Conservation (phyloP, 2,329 filamentous ascomycete species). For the Ophiosphaerella herpotricha region DNA sequence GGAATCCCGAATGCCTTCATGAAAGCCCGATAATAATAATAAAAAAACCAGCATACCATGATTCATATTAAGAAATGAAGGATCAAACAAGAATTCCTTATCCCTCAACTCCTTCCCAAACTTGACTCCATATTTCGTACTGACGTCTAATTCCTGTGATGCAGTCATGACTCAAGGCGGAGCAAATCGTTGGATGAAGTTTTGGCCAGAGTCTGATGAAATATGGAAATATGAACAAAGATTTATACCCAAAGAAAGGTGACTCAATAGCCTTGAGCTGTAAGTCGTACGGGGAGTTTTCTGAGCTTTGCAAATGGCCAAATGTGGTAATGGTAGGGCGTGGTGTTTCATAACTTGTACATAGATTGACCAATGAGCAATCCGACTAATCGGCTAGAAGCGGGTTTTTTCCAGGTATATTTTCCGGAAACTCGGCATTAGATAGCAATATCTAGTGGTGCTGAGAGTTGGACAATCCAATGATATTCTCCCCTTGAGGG, state of each 20-base stretch:
- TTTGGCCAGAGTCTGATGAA: not conserved
- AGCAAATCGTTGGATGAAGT: not conserved
- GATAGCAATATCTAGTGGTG: too few species aligned
- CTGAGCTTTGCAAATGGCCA: too few species aligned
- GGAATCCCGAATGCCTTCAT: not conserved
- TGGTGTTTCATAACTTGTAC: not conserved
- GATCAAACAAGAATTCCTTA: slow-evolving; percentile 71
- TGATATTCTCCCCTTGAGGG: too few species aligned
- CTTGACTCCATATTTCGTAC: slow-evolving; percentile 26
- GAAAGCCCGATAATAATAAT: not conserved
- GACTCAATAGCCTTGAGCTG: not conserved
- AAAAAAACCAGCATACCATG: slow-evolving; percentile 61
- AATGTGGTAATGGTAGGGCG: too few species aligned
- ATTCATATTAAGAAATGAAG: slow-evolving; percentile 74
- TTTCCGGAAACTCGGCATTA: not conserved
- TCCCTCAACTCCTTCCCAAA: slow-evolving; percentile 60
- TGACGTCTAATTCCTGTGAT: slow-evolving; percentile 12
- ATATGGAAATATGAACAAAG: too few species aligned
- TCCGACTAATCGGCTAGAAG: not conserved
- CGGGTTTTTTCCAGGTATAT: not conserved
- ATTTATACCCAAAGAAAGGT: not conserved
- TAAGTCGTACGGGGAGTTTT: too few species aligned
- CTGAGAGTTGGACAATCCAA: too few species aligned
- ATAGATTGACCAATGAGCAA: not conserved
- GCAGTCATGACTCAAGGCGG: slow-evolving; percentile 18